Evolutionary conservation across 2,329 filamentous ascomycete genomes (phyloP), one percentile per base, ranked within the genome.

Genomic region (Leptodontidium sp.): DNA sequence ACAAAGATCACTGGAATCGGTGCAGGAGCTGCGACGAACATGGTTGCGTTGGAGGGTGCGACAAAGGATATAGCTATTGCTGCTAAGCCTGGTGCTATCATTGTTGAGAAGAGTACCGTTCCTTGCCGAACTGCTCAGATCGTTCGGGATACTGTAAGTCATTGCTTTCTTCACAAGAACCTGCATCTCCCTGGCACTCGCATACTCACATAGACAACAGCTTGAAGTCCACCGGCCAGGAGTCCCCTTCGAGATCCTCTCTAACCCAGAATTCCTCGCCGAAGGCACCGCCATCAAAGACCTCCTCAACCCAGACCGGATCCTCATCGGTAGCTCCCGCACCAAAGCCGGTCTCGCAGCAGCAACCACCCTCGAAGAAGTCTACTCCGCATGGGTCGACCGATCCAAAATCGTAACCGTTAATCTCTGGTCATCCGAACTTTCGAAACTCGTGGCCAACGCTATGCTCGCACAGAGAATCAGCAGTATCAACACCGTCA

Each of bases 101-200:
- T 94, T 67, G 91, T 94, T 29, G 91, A 94, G 81, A 94, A 94
- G 82, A 91, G 88, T 65, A 94, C 92, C 0, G 91, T 94, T 40
- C 91, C 92, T 3, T 92, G 90, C 77, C 84, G 90, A 67, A 93
- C 91, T 11, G 90, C 91, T 1, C 85, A 92, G 75, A 86, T 88
- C 45, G 87, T 93, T 84, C 82, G 88, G 73, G 81, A 84, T 45
- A 84, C 85, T 73, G 85, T 88, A 74, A 86, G 87, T 15, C 88
- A 89, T 0, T 86, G 85, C 21, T 8, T 40, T 12, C 11, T 40
- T 40, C 7, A 40, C 8, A 40, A 40, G 8, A 12, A 6, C 11
- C 11, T 11, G 38, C 3, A 11, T 40, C 9, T 40, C 5, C 8
- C 11, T 40, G 38, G 5, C 11, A 4, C 9, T 40, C 38, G 8